Conservation (phyloP, 2,329 filamentous ascomycete species). For the Berkeleyomyces basicola region DNA sequence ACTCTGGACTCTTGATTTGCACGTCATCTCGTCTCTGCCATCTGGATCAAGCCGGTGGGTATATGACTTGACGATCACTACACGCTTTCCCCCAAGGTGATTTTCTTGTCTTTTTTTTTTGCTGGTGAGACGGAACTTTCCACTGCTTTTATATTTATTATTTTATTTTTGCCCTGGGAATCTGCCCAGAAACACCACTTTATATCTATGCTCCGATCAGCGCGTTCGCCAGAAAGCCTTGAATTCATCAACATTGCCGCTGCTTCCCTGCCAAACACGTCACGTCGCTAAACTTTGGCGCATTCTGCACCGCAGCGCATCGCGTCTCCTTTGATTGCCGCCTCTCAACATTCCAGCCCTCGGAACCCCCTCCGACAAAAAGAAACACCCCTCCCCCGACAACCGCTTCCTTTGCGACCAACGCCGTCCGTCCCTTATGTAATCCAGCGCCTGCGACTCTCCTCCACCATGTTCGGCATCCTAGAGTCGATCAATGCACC, state of each 20-base stretch:
- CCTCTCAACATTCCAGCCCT: neutral
- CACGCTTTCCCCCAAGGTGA: neutral
- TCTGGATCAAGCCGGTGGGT: neutral
- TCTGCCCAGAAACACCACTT: no score
- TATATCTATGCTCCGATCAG: no score
- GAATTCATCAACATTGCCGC: neutral
- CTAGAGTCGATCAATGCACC: slow-evolving; percentile 25
- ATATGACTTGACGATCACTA: neutral
- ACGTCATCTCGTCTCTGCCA: neutral
- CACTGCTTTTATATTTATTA: neutral
- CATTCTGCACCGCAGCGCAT: neutral
- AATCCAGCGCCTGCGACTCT: slow-evolving; percentile 5
- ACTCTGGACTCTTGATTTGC: neutral
- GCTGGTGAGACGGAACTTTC: neutral
- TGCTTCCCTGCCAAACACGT: neutral
- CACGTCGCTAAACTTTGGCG: neutral
- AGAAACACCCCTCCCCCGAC: neutral
- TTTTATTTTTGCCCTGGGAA: no score
- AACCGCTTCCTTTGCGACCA: neutral
- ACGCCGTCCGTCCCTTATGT: slow-evolving; percentile 4
- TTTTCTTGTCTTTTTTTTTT: neutral
- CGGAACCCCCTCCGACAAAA: neutral
- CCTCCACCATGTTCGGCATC: slow-evolving; percentile 27
- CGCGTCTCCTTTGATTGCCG: neutral
- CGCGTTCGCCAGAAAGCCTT: no score